A percentile compares a stretch with the other conserved stretches of the same genome.
Evolutionary conservation across 139 green algal genomes (phyloP).

Genomic region (Asterochloris erici): DNA sequence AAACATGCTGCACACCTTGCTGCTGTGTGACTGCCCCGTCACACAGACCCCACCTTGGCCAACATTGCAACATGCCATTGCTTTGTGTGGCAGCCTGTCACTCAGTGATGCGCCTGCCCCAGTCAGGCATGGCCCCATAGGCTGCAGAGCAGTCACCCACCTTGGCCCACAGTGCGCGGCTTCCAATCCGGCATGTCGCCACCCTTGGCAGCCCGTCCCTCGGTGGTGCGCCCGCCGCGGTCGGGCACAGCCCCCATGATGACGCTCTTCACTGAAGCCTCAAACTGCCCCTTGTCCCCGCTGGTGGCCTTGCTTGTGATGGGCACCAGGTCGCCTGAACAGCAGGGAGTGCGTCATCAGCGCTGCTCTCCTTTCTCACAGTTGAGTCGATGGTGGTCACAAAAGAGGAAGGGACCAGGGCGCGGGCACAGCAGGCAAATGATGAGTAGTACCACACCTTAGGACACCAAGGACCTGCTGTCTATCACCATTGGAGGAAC

Average conservation of each 20-base stretch:
- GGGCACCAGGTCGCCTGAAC: slow-evolving; percentile 34
- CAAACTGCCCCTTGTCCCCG: slow-evolving; percentile 20
- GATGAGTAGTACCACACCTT: no score
- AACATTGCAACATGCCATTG: no score
- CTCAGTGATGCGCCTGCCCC: slow-evolving; percentile 41
- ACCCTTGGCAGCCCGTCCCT: slow-evolving; percentile 28
- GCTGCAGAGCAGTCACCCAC: no score
- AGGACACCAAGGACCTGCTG: no score
- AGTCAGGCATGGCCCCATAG: slow-evolving; percentile 50
- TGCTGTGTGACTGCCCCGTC: no score
- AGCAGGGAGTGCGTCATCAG: not conserved
- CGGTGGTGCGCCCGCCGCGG: slow-evolving; percentile 38
- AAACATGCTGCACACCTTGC: no score
- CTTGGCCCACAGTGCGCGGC: slow-evolving; percentile 6
- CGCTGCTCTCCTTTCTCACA: not conserved
- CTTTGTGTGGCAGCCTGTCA: slow-evolving; percentile 11
- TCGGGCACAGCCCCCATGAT: slow-evolving; percentile 64
- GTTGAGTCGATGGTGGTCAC: not conserved
- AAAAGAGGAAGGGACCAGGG: not conserved
- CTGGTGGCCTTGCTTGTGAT: slow-evolving; percentile 35
- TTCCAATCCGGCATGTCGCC: slow-evolving; percentile 40
- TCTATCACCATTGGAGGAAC: no score
- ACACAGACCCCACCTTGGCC: no score
- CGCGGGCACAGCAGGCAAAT: no score
- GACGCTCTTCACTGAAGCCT: slow-evolving; percentile 51